phyloP scores from a whole-genome alignment of 345 rosid genomes.

The Bruguiera gymnorhiza region DNA sequence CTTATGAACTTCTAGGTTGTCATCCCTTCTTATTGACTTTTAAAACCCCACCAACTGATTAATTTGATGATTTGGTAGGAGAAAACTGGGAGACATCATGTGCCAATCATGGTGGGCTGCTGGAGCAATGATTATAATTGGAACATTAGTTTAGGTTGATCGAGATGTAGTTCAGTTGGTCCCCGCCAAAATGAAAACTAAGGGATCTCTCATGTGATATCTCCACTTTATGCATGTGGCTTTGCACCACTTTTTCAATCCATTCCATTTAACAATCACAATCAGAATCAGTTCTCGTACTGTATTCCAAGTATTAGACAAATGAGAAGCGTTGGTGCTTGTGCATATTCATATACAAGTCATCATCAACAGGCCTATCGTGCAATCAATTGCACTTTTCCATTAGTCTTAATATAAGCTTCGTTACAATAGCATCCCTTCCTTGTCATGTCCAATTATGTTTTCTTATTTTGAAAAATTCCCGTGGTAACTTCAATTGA shows the following conservation, averaged over 20 bases:
- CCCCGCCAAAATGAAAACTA: constrained; percentile 26
- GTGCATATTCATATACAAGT: too few species aligned
- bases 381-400: too few species aligned
- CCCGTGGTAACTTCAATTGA: too few species aligned
- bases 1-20: not conserved
- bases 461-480: too few species aligned
- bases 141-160: constrained; percentile 22
- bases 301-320: too few species aligned
- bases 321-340: too few species aligned
- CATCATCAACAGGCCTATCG: too few species aligned
- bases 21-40: constrained; percentile 10
- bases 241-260: constrained; percentile 27
- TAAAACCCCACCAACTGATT: not conserved
- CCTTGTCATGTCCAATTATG: too few species aligned
- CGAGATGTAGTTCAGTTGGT: constrained; percentile 18
- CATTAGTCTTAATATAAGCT: too few species aligned
- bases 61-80: constrained; percentile 15
- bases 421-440: too few species aligned
- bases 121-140: constrained; percentile 10
- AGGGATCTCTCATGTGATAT: constrained; percentile 40
- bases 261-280: constrained; percentile 21
- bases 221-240: constrained; percentile 49
- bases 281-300: constrained; percentile 19
- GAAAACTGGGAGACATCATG: constrained; percentile 24
- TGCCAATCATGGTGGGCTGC: constrained; percentile 22